These are phyloP conservation scores for Penicillium lividum DNA, from an alignment of 495 filamentous ascomycete species.

Conservation along the genomic window DNA sequence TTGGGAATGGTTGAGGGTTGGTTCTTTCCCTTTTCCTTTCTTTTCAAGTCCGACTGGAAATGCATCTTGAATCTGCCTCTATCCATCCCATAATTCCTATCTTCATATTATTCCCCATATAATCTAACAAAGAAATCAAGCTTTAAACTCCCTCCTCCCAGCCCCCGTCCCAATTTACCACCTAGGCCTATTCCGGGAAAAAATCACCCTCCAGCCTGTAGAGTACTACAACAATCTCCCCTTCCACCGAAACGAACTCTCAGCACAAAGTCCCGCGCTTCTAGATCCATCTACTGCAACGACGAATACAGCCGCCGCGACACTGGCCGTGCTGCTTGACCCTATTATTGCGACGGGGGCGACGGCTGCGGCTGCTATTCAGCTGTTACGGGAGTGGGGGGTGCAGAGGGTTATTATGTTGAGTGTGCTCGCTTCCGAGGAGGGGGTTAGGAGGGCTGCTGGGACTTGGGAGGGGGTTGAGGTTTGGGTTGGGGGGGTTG, in stretches of 20 bases:
- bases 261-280: conserved; percentile 34
- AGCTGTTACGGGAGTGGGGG: conserved; percentile 88
- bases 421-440: conserved; percentile 68
- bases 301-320: conserved; percentile 44
- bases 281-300: conserved; percentile 21
- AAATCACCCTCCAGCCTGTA: conserved; percentile 78
- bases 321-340: conserved; percentile 82
- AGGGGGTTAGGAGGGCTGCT: conserved; percentile 67
- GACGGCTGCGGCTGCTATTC: conserved; percentile 85
- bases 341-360: conserved; percentile 93
- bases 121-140: conserved; percentile 39
- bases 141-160: conserved; percentile 81
- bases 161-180: conserved; percentile 82
- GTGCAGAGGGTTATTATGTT: conserved; percentile 76
- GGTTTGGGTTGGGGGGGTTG: conserved; percentile 81
- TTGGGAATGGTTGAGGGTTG: conserved; percentile 83
- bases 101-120: no score
- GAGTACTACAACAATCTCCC: conserved; percentile 99
- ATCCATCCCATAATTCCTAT: not conserved
- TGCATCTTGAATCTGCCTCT: no score
- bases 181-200: conserved; percentile 90
- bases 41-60: not conserved
- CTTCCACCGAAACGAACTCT: conserved; percentile 54
- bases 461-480: conserved; percentile 73
- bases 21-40: conserved; percentile 6